Base-by-base conservation (phyloP, 2,329 filamentous ascomycete species). In the Phialophora chinensis region DNA sequence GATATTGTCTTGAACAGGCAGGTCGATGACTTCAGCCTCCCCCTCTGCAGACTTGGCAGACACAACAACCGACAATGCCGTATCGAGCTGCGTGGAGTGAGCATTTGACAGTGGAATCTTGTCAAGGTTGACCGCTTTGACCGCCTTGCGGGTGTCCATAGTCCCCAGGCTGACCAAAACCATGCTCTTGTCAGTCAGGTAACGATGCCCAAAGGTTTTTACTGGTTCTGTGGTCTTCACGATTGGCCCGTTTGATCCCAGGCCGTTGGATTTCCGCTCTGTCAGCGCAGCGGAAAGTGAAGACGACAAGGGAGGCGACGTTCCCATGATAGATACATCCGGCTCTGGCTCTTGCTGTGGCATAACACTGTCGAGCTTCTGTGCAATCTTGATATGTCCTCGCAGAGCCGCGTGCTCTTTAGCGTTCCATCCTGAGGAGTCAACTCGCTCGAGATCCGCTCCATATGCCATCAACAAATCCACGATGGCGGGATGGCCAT, bases 141-240 rank as follows among this genome's bases (percentile, higher is more conserved):
- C 81, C 38, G 87, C 85, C 79, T 95, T 97, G 62, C 93, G 88
- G 80, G 91, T 91, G 75, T 99, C 95, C 91, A 97, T 97, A 0
- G 92, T 94, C 0, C 95, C 95, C 8, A 99, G 82, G 74, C 92
- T 97, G 73, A 99, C 93, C 57, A 98, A 84, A 3, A 99, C 87
- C 83, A 99, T 89, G 69, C 91, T 91, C 74, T 96, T 90, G 60
- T 96, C 88, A 20, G 88, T 96, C 59, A 99, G 85, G 79, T 98
- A 99, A 62, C 94, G 88, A 82, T 99, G 95, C 63, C 95, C 95
- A 78, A 98, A 99, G 0, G 92, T 91, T 79, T 98, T 98, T 71
- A 98, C 87, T 4, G 93, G 90, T 70, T 97, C 92, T 2, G 88
- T 82, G 6, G 84, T 80, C 59, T 88, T 84, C 5, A 83, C 77